A percentile compares a stretch with the other conserved stretches of the same genome.
These are phyloP conservation scores for Macrophomina phaseolina DNA, from an alignment of 2,329 filamentous ascomycete species.

Conservation along the genomic window DNA sequence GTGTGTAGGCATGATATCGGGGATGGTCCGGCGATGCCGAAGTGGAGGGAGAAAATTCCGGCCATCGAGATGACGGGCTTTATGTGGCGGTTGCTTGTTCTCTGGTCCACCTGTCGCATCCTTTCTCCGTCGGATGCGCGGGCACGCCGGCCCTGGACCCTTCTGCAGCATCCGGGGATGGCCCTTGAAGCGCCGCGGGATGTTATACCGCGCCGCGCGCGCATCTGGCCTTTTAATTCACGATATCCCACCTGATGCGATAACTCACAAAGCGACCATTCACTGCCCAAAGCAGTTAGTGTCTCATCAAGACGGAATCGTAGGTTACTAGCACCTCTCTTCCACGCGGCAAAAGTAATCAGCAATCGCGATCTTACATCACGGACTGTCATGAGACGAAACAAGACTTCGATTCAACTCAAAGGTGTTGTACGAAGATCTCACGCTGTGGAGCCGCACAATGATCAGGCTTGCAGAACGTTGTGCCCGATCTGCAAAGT, in stretches of 20 bases:
- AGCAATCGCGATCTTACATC: too few species aligned
- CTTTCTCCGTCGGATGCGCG: neutral
- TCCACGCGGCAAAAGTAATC: too few species aligned
- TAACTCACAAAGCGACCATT: neutral
- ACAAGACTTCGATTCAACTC: too few species aligned
- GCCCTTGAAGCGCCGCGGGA: neutral
- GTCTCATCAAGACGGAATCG: too few species aligned
- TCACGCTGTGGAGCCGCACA: neutral
- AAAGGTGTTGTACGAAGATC: too few species aligned
- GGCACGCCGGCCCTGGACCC: neutral
- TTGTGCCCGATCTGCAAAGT: constrained; percentile 7
- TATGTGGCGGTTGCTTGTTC: neutral
- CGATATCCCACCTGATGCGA: neutral
- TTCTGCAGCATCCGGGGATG: neutral
- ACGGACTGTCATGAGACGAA: too few species aligned
- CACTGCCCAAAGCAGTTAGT: too few species aligned
- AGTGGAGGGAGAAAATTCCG: neutral
- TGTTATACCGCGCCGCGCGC: neutral
- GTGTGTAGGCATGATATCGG: neutral
- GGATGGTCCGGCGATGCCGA: neutral
- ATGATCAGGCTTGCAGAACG: neutral
- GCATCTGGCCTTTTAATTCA: neutral
- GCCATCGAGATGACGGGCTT: neutral
- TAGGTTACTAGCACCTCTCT: too few species aligned
- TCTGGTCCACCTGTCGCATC: neutral